Percentiles rank a stretch among this genome's conserved stretches.
phyloP scores from a whole-genome alignment of 345 rosid genomes.

The Odontarrhena argentea region DNA sequence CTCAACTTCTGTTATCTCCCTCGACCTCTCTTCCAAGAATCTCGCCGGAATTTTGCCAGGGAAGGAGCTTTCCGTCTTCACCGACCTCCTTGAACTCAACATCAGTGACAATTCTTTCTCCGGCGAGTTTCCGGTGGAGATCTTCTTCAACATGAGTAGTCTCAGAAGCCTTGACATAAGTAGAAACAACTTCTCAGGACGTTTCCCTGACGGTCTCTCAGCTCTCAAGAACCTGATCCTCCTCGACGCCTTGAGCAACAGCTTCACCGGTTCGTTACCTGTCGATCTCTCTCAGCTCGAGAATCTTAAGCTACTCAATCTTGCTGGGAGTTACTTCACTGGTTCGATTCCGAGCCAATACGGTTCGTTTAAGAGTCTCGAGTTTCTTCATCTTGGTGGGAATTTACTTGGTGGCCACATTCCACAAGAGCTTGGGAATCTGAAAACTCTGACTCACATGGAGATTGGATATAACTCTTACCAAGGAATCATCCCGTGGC shows the following conservation, averaged over 20 bases:
- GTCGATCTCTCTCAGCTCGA: constrained; percentile 56
- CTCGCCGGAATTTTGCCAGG: constrained; percentile 66
- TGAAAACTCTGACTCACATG: constrained; percentile 72
- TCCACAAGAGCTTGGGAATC: constrained; percentile 71
- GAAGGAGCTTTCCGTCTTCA: constrained; percentile 53
- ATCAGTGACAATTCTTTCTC: constrained; percentile 79
- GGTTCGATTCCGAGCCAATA: constrained; percentile 77
- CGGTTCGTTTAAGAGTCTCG: constrained; percentile 69
- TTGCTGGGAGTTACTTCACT: constrained; percentile 91
- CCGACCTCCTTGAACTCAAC: constrained; percentile 78
- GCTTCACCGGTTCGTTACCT: constrained; percentile 83
- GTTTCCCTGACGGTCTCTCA: constrained; percentile 59
- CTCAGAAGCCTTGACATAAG: constrained; percentile 76
- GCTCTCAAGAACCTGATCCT: constrained; percentile 51
- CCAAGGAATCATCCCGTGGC: constrained; percentile 74
- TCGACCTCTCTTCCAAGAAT: constrained; percentile 64
- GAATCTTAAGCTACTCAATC: constrained; percentile 65
- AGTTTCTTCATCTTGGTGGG: constrained; percentile 84
- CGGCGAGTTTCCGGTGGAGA: constrained; percentile 60
- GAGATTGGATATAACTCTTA: constrained; percentile 94
- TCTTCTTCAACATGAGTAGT: constrained; percentile 59
- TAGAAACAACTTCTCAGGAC: constrained; percentile 80
- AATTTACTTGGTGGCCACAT: constrained; percentile 63
- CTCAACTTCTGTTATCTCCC: constrained; percentile 55
- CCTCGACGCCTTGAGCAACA: constrained; percentile 85